These are phyloP conservation scores for Termitomyces sp. DNA, from an alignment of 768 basidiomycete genomes.

Conservation along the genomic window DNA sequence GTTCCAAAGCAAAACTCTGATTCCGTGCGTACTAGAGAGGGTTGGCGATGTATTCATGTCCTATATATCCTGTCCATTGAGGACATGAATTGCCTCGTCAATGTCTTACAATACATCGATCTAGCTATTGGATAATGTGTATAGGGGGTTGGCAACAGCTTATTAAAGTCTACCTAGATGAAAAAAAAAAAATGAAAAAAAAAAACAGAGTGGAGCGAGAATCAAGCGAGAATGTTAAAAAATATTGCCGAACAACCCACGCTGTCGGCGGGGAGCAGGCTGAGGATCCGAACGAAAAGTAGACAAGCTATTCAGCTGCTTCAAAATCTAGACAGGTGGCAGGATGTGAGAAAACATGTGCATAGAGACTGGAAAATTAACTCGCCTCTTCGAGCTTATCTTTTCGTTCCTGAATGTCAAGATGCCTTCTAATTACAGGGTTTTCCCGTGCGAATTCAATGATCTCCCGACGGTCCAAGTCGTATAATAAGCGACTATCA, in stretches of 20 bases:
- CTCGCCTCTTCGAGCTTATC: conserved; percentile 92
- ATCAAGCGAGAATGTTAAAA: conserved; percentile 42
- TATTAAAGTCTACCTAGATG: neutral
- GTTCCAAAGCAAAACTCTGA: conserved; percentile 42
- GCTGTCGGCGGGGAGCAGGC: conserved; percentile 63
- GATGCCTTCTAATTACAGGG: conserved; percentile 76
- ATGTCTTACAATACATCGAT: conserved; percentile 6
- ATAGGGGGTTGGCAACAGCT: neutral
- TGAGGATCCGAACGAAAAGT: conserved; percentile 82
- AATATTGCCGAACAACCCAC: conserved; percentile 75
- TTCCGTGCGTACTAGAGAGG: neutral
- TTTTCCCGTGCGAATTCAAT: conserved; percentile 93
- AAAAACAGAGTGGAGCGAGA: neutral
- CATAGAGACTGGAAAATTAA: neutral
- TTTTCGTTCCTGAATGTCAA: conserved; percentile 94
- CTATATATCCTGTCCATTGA: conserved; percentile 1
- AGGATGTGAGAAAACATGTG: neutral
- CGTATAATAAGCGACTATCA: conserved; percentile 87
- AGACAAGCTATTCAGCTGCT: conserved; percentile 87
- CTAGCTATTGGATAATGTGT: conserved; percentile 2
- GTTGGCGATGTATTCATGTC: neutral
- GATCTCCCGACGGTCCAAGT: conserved; percentile 88
- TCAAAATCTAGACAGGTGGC: conserved; percentile 66
- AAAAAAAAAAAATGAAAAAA: no score
- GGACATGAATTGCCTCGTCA: neutral